Conservation (phyloP, 352 stramenopile genomes). For the Blastocystis hominis region DNA sequence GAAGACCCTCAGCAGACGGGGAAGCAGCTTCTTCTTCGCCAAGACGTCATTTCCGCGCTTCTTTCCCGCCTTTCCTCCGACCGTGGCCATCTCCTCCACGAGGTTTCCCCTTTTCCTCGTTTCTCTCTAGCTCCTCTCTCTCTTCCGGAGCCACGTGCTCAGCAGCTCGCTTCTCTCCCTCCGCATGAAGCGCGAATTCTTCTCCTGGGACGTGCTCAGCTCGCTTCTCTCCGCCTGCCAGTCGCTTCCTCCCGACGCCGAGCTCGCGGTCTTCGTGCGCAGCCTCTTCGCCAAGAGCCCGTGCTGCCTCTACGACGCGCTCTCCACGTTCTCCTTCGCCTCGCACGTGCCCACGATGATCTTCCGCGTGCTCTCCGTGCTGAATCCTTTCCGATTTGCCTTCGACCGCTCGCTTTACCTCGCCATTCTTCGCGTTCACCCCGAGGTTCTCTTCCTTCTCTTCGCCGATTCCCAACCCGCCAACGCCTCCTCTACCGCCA, state of each 20-base stretch:
- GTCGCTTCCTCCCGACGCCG: background rate
- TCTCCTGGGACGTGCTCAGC: background rate
- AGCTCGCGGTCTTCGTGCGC: conserved; percentile 6
- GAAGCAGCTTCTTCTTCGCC: conserved; percentile 32
- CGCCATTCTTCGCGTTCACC: conserved; percentile 3
- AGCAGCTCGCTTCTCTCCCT: background rate
- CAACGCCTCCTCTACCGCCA: background rate
- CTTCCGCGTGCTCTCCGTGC: background rate
- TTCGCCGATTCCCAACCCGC: background rate
- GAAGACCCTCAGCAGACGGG: conserved; percentile 27
- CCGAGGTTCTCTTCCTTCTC: conserved; percentile 15
- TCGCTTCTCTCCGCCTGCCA: background rate
- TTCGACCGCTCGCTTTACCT: conserved; percentile 32
- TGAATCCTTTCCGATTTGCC: conserved; percentile 1
- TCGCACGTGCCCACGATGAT: conserved; percentile 12
- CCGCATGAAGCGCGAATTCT: conserved; percentile 37
- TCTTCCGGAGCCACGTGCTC: background rate
- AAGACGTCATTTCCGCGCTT: conserved; percentile 7
- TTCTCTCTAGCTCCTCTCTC: background rate
- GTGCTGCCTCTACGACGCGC: background rate
- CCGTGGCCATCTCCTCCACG: background rate
- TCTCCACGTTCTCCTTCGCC: background rate
- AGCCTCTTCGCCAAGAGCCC: background rate
- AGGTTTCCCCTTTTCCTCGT: background rate
- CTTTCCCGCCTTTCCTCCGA: background rate